Evolutionary conservation across 441 rosid genomes (phyloP).

Genomic region (Pelargonium fulgidum): DNA sequence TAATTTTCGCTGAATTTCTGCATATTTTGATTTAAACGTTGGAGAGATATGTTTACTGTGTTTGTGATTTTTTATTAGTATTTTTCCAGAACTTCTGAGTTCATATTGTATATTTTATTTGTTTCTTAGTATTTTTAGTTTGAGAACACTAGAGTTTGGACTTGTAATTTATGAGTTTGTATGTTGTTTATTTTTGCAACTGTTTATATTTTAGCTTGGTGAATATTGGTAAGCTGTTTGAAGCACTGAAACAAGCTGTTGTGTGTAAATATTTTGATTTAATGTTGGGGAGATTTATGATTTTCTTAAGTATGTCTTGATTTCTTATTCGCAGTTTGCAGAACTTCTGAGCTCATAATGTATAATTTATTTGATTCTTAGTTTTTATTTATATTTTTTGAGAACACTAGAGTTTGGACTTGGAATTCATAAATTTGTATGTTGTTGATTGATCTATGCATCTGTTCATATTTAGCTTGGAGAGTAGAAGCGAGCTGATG

Average conservation of each 20-base stretch:
- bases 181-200: neutral
- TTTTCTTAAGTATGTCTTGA: no score
- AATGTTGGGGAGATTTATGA: neutral
- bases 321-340: no score
- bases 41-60: no score
- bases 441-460: neutral
- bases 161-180: neutral
- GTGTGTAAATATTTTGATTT: conserved; percentile 27
- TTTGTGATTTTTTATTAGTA: no score
- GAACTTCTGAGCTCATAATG: no score
- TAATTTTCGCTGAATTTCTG: neutral
- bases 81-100: neutral
- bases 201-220: conserved; percentile 36
- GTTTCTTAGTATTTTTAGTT: neutral
- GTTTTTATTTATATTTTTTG: no score
- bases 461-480: conserved; percentile 34
- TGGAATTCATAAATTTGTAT: neutral
- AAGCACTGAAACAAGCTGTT: conserved; percentile 30
- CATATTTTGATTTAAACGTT: neutral
- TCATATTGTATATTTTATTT: neutral
- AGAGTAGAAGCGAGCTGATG: conserved; percentile 50
- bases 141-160: no score
- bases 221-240: conserved; percentile 24
- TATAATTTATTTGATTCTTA: no score
- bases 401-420: no score